Percentiles rank a stretch among this genome's conserved stretches.
Evolutionary conservation across 2,329 filamentous ascomycete genomes (phyloP).

Genomic region (Pseudogymnoascus sp.): DNA sequence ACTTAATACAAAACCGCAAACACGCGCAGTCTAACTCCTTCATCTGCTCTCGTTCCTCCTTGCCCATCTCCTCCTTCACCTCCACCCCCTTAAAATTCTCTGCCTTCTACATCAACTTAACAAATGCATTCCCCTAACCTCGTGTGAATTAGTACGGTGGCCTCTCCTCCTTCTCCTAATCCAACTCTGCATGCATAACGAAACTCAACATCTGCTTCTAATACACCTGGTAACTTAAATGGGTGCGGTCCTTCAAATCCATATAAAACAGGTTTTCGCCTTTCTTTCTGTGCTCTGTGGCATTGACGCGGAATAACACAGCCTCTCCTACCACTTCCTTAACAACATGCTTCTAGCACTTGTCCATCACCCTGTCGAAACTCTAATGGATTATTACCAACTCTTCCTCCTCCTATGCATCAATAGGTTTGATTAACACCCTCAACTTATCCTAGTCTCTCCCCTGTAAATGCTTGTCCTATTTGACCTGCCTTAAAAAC

Average conservation of each 20-base stretch:
- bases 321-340: background rate
- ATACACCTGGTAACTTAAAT: background rate
- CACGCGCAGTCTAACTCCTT: background rate
- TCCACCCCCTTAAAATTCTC: background rate
- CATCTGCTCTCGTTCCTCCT: background rate
- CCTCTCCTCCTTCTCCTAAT: background rate
- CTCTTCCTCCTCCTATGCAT: background rate
- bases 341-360: background rate
- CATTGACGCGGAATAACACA: background rate
- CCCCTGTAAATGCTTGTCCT: background rate
- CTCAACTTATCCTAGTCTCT: background rate
- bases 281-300: background rate
- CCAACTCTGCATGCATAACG: background rate
- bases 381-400: background rate
- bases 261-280: background rate
- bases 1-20: constrained; percentile 2
- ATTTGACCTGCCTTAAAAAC: background rate
- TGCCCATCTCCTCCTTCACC: background rate
- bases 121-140: background rate
- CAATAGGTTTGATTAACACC: background rate
- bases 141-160: background rate
- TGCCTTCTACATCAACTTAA: background rate
- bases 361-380: background rate
- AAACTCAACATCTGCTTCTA: constrained; percentile 6
- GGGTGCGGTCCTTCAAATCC: background rate